Conservation (phyloP, 257 asterid genomes). For the Echites panduratus region DNA sequence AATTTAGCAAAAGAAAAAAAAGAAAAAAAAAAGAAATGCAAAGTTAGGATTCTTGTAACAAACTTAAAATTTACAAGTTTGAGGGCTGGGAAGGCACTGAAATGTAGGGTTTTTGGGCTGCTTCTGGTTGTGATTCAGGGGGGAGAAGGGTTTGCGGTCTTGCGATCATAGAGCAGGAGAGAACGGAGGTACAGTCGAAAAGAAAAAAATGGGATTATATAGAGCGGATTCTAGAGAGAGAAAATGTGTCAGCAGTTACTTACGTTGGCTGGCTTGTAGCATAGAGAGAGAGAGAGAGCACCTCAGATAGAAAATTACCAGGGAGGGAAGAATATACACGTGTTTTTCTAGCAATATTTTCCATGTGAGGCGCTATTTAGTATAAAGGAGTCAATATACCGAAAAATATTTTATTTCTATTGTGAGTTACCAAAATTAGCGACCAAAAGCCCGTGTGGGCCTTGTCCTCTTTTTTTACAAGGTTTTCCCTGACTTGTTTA, state of each 20-base stretch:
- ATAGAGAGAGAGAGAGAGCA: neutral
- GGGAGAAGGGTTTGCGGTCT: constrained; percentile 16
- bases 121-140: neutral
- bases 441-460: too few relatives aligned
- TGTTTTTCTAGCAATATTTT: too few relatives aligned
- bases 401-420: too few relatives aligned
- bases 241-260: constrained; percentile 13
- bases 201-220: neutral
- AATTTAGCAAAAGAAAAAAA: neutral
- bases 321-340: neutral
- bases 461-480: too few relatives aligned
- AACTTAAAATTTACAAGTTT: neutral
- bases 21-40: neutral
- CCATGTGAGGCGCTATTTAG: too few relatives aligned
- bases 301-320: too few relatives aligned
- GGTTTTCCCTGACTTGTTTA: too few relatives aligned
- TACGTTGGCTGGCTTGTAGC: neutral
- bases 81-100: constrained; percentile 7
- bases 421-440: too few relatives aligned
- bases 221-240: constrained; percentile 1
- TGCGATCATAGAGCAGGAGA: constrained; percentile 24
- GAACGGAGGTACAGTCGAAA: constrained; percentile 19
- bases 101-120: constrained; percentile 12
- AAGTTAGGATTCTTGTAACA: neutral
- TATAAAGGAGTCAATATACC: too few relatives aligned